A percentile compares a stretch with the other conserved stretches of the same genome.
Evolutionary conservation across 1,284 basidiomycete species (phyloP).

Genomic region (Malassezia psittaci): DNA sequence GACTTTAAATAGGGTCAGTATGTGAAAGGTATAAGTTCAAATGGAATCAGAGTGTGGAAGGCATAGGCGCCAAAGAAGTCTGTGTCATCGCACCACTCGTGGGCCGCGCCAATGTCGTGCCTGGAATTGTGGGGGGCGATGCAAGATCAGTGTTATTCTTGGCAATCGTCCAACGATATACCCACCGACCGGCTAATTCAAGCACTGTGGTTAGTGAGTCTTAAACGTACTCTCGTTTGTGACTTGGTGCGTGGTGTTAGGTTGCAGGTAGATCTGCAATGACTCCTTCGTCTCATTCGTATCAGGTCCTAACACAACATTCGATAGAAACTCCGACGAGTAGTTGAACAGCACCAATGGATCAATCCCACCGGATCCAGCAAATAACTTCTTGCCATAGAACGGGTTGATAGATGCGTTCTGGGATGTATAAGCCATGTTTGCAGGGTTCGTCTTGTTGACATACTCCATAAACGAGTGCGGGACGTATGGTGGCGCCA

Average conservation of each 20-base stretch:
- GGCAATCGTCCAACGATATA: constrained; percentile 12
- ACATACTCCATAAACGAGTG: constrained; percentile 16
- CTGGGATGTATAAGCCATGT: constrained; percentile 4
- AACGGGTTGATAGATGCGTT: constrained; percentile 23
- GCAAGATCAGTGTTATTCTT: not conserved
- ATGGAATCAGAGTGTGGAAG: not conserved
- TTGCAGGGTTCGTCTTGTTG: constrained; percentile 16
- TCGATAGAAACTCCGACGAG: constrained; percentile 27
- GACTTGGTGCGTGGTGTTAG: not conserved
- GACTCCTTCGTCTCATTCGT: not conserved
- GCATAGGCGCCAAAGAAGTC: not conserved
- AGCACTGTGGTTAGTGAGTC: not conserved
- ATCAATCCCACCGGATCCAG: constrained; percentile 31
- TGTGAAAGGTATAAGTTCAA: no score
- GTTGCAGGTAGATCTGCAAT: constrained; percentile 7
- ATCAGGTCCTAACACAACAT: constrained; percentile 23
- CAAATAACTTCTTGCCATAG: constrained; percentile 40
- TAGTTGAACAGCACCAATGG: constrained; percentile 36
- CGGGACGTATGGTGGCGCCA: constrained; percentile 21
- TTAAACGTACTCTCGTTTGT: constrained; percentile 4
- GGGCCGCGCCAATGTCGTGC: not conserved
- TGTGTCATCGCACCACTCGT: not conserved
- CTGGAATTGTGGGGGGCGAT: not conserved
- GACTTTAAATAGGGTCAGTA: not conserved
- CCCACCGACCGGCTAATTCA: constrained; percentile 9